These are phyloP conservation scores for Globisporangium paddicum DNA, from an alignment of 352 stramenopile genomes.

Conservation along the genomic window DNA sequence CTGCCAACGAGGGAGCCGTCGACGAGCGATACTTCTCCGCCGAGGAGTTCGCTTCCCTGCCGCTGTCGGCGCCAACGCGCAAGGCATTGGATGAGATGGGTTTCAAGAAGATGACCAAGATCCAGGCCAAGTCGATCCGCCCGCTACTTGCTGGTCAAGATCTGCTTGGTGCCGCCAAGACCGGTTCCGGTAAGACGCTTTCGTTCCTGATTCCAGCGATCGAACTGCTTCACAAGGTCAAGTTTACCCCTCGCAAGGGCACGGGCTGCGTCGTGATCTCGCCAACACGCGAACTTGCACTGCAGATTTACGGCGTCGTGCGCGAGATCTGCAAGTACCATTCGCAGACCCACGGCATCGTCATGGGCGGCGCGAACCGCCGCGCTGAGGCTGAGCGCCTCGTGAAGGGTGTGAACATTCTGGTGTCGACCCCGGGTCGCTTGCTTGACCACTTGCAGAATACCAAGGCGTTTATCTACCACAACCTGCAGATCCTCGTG, in stretches of 20 bases:
- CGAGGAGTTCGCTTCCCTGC: slow-evolving; percentile 88
- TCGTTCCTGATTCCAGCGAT: slow-evolving; percentile 98
- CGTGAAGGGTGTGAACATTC: slow-evolving; percentile 95
- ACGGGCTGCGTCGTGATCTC: slow-evolving; percentile 98
- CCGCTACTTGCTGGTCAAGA: slow-evolving; percentile 95
- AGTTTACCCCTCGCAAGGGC: slow-evolving; percentile 95
- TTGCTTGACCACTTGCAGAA: slow-evolving; percentile 98
- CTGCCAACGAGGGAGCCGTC: slow-evolving; percentile 27
- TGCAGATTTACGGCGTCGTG: slow-evolving; percentile 99
- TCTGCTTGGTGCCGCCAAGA: slow-evolving; percentile 97
- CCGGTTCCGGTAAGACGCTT: slow-evolving; percentile 97
- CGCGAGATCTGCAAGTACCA: slow-evolving; percentile 95
- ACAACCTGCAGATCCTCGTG: slow-evolving; percentile 95
- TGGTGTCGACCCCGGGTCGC: slow-evolving; percentile 97
- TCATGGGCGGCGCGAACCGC: slow-evolving; percentile 98
- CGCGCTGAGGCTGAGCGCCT: slow-evolving; percentile 94
- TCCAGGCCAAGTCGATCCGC: slow-evolving; percentile 96
- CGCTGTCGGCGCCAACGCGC: slow-evolving; percentile 90
- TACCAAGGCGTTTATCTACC: slow-evolving; percentile 97
- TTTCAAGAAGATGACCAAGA: slow-evolving; percentile 97
- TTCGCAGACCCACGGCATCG: slow-evolving; percentile 94
- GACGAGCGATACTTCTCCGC: slow-evolving; percentile 86
- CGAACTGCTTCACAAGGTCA: slow-evolving; percentile 95
- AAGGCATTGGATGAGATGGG: slow-evolving; percentile 86
- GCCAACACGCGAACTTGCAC: slow-evolving; percentile 96